Evolutionary conservation across 257 asterid species (phyloP), one percentile per base, ranked within the genome.

Genomic region (Paulownia fortunei): DNA sequence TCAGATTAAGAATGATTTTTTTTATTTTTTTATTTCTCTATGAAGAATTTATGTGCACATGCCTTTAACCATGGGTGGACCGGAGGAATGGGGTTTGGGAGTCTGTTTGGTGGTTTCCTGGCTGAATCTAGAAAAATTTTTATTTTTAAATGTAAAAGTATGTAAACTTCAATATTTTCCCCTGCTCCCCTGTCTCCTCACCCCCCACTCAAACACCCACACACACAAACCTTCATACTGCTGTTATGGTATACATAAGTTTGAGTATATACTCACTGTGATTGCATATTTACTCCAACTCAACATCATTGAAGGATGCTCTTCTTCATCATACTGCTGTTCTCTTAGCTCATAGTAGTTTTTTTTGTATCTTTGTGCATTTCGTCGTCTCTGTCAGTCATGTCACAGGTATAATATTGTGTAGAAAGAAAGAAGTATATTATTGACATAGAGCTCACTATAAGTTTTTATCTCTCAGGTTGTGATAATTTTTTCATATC

Each of bases 21-120:
- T 19, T 9, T 26, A 26, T 13, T 2, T 4, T 66, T 44, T 63
- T 26, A 37, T 55, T 46, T 18, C 42, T 27, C 36, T 54, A 24
- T 79, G 79, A n/a, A 19, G 18, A 11, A 42, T 69, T 72, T 11
- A 30, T 56, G 49, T 52, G 60, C 41, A n/a, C 58, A 10, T 18
- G 5, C 3, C 16, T 52, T 26, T 27, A 60, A 73, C 21, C 23
- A 13, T 21, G 54, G 69, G 54, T 37, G 72, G 72, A 63, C 6
- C 36, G 7, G 32, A 7, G 5, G 72, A 16, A 65, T 2, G 64
- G 64, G 34, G 13, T 3, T 58, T 58, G 64, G 64, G 26, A 27
- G 36, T 51, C 23, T 23, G 13, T 41, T 41, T 8, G 13, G 10
- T 41, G 47, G 13, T 41, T 41, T 8, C 13, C 47, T 41, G 47